Conservation (phyloP, 2,329 filamentous ascomycete genomes). For the Venturia nashicola region DNA sequence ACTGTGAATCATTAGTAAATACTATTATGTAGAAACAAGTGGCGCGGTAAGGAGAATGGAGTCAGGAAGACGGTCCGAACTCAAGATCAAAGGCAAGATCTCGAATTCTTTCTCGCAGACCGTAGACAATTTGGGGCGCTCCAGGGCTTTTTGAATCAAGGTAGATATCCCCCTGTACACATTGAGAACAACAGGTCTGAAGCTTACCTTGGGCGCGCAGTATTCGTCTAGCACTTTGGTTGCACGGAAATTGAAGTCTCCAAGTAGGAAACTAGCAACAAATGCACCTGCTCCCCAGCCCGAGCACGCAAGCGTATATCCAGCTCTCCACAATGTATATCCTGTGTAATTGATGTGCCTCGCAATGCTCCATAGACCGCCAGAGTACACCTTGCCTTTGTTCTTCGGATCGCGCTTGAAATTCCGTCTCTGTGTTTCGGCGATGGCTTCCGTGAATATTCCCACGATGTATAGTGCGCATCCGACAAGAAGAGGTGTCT, state of each 20-base stretch:
- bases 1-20: slow-evolving; percentile 5
- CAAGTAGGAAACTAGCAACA: slow-evolving; percentile 29
- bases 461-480: slow-evolving; percentile 38
- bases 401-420: slow-evolving; percentile 41
- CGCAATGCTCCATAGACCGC: slow-evolving; percentile 36
- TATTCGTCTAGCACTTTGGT: slow-evolving; percentile 40
- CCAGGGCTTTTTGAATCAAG: neutral
- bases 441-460: slow-evolving; percentile 40
- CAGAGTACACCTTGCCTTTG: slow-evolving; percentile 38
- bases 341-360: slow-evolving; percentile 44
- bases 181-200: neutral
- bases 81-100: no score
- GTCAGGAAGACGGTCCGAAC: no score
- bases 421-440: slow-evolving; percentile 43
- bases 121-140: no score
- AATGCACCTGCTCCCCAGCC: slow-evolving; percentile 33
- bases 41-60: no score
- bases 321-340: slow-evolving; percentile 39
- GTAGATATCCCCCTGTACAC: neutral
- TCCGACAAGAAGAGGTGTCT: slow-evolving; percentile 35
- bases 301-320: slow-evolving; percentile 35
- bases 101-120: no score
- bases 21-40: neutral
- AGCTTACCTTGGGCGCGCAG: slow-evolving; percentile 19
- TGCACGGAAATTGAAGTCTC: slow-evolving; percentile 31